Evolutionary conservation across 176 grass and related monocot genomes (phyloP).

Genomic region (Elymus sibiricus): DNA sequence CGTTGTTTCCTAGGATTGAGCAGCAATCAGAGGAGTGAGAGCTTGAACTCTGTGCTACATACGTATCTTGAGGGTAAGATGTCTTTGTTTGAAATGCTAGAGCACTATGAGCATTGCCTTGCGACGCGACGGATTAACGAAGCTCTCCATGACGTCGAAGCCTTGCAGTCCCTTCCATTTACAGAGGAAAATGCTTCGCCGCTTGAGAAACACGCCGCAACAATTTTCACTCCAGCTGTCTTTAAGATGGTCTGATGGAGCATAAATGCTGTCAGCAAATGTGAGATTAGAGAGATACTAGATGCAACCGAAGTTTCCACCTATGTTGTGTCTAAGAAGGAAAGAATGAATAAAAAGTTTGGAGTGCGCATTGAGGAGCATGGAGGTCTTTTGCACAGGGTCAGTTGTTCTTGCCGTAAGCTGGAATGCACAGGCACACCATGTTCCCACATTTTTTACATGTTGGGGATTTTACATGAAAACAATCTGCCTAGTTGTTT

Average conservation of each 20-base stretch:
- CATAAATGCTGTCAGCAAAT: not conserved
- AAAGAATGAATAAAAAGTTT: not conserved
- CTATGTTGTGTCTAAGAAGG: not conserved
- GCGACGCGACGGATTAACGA: not conserved
- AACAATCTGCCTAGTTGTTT: no score
- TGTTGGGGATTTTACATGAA: no score
- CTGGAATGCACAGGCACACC: no score
- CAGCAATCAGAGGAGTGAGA: not conserved
- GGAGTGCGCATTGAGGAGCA: not conserved
- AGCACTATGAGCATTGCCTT: not conserved
- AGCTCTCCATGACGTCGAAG: not conserved
- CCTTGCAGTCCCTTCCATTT: not conserved
- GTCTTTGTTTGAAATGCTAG: not conserved
- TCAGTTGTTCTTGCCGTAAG: not conserved
- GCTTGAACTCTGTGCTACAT: not conserved
- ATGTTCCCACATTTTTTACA: no score
- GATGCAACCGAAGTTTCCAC: not conserved
- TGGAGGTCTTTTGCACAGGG: no score
- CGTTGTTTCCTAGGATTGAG: constrained; percentile 2
- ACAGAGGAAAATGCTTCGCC: no score
- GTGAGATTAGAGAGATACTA: not conserved
- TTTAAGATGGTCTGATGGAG: not conserved
- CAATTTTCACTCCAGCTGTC: not conserved
- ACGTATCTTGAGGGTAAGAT: not conserved
- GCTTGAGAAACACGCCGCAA: not conserved